Evolutionary conservation across 2,329 filamentous ascomycete species (phyloP).

Genomic region (Truncatella angustata): DNA sequence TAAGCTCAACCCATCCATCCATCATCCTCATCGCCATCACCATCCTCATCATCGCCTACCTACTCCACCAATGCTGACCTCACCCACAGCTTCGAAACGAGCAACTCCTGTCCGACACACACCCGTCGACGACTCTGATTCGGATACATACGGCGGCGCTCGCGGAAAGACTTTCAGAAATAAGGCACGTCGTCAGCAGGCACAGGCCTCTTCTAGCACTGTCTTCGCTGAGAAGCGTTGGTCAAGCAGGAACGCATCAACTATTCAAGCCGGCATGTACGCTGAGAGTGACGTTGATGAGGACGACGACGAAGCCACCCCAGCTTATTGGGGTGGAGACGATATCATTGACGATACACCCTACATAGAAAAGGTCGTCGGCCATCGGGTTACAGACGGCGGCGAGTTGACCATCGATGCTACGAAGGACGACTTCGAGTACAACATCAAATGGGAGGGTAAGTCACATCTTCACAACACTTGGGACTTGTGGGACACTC

Average conservation of each 20-base stretch:
- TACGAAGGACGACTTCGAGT: conserved; percentile 79
- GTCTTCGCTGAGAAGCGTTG: conserved; percentile 82
- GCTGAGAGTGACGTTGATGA: conserved; percentile 67
- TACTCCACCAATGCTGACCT: conserved; percentile 13
- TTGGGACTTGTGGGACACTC: conserved; percentile 79
- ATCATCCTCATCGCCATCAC: neutral
- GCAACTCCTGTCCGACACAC: conserved; percentile 55
- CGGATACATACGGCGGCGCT: conserved; percentile 76
- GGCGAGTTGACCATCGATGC: conserved; percentile 57
- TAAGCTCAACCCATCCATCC: conserved; percentile 47
- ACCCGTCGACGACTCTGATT: conserved; percentile 61
- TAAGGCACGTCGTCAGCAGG: conserved; percentile 72
- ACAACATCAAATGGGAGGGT: conserved; percentile 92
- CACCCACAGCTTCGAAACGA: conserved; percentile 54
- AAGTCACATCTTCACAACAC: conserved; percentile 94
- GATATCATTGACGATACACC: conserved; percentile 77
- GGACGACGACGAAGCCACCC: conserved; percentile 64
- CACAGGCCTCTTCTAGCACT: conserved; percentile 61
- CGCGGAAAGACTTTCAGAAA: conserved; percentile 68
- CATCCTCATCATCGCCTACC: conserved; percentile 1
- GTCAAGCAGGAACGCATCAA: conserved; percentile 81
- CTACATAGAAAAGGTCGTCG: conserved; percentile 87
- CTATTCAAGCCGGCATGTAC: conserved; percentile 60
- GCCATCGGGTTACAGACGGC: conserved; percentile 76
- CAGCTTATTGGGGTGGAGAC: conserved; percentile 68